Evolutionary conservation across 1,284 basidiomycete genomes (phyloP).

Genomic region (Hemileia vastatrix): DNA sequence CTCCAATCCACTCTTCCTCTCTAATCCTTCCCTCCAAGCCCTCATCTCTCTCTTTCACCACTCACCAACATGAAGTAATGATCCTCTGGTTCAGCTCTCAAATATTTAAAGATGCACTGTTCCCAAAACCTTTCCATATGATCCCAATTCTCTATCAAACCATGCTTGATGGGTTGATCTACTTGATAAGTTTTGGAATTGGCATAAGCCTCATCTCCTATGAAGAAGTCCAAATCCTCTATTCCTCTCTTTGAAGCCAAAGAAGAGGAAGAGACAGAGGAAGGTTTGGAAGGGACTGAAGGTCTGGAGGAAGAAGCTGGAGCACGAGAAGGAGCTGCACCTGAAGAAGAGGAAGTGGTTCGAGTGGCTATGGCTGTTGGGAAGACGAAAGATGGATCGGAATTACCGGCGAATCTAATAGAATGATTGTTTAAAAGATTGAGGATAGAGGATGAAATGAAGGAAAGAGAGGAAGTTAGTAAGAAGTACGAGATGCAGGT

Average conservation of each 20-base stretch:
- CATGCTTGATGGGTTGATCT: conserved; percentile 93
- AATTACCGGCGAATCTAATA: conserved; percentile 87
- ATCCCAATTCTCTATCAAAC: conserved; percentile 99
- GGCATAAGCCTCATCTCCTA: conserved; percentile 92
- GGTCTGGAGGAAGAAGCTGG: conserved; percentile 55
- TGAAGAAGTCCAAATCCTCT: conserved; percentile 98
- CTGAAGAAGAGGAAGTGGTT: conserved; percentile 28
- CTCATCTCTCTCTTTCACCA: conserved; percentile 26
- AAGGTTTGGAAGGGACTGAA: conserved; percentile 66
- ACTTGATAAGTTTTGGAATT: conserved; percentile 85
- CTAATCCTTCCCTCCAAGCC: too few species aligned
- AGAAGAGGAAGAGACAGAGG: conserved; percentile 51
- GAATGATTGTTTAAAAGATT: conserved; percentile 20
- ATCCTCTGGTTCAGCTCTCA: conserved; percentile 95
- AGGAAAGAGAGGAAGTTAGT: background rate
- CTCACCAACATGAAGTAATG: conserved; percentile 92
- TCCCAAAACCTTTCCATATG: conserved; percentile 99
- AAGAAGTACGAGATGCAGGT: background rate
- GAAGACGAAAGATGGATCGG: conserved; percentile 74
- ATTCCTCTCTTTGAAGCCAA: conserved; percentile 93
- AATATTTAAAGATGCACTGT: conserved; percentile 99
- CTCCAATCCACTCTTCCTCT: too few species aligned
- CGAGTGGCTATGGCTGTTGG: conserved; percentile 42
- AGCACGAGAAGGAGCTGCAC: conserved; percentile 21
- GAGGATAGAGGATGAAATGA: conserved; percentile 14